Percentiles rank a stretch among this genome's conserved stretches.
phyloP scores from a whole-genome alignment of 2,329 filamentous ascomycete species.

The Dactylonectria estremocensis region DNA sequence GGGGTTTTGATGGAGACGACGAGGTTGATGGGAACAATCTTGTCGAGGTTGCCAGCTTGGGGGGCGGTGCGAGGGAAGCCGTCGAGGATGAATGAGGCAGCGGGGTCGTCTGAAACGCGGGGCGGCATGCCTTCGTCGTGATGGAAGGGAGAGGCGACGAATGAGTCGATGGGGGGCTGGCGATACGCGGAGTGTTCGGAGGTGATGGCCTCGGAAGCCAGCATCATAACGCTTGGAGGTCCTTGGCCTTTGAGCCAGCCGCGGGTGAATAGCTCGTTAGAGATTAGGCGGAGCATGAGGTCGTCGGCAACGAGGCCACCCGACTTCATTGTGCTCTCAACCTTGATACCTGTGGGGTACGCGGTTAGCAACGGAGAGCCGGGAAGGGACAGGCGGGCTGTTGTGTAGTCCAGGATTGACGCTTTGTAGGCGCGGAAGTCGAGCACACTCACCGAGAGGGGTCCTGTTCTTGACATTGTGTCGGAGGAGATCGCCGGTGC shows the following conservation, averaged over 20 bases:
- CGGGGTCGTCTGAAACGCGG: constrained; percentile 76
- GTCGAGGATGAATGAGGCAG: constrained; percentile 94
- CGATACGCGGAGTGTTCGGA: constrained; percentile 56
- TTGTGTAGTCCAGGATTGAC: neutral
- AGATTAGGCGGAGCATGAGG: constrained; percentile 93
- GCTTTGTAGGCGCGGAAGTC: neutral
- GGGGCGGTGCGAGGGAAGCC: constrained; percentile 91
- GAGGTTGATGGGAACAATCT: constrained; percentile 92
- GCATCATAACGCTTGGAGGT: constrained; percentile 66
- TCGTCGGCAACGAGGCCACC: constrained; percentile 93
- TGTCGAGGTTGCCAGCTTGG: constrained; percentile 85
- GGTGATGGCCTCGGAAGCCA: constrained; percentile 60
- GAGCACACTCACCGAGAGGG: constrained; percentile 77
- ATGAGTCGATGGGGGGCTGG: constrained; percentile 55
- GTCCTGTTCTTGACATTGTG: constrained; percentile 93
- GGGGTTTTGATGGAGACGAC: constrained; percentile 91
- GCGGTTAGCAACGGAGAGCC: constrained; percentile 21
- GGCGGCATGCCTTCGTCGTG: constrained; percentile 57
- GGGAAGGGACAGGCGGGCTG: neutral
- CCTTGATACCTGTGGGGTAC: constrained; percentile 80
- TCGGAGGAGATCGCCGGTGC: constrained; percentile 92
- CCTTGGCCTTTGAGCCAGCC: constrained; percentile 81
- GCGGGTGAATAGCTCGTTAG: constrained; percentile 86
- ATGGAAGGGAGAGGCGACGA: constrained; percentile 58
- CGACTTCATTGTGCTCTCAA: constrained; percentile 88